Conservation (phyloP, 164 flowering plant genomes). For the Vitis labrusca region DNA sequence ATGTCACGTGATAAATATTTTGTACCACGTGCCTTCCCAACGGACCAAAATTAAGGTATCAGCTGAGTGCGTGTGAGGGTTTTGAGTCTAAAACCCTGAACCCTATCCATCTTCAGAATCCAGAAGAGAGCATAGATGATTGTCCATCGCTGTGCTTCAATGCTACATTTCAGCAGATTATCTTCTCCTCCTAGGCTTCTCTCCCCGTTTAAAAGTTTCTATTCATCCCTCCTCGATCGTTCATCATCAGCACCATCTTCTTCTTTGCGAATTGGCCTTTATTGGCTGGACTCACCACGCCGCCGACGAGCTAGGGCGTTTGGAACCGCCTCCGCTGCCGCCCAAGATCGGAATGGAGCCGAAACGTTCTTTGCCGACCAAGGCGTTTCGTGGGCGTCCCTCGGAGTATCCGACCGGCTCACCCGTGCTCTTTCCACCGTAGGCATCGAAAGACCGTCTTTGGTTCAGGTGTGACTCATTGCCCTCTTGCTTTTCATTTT, state of each 20-base stretch:
- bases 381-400: slow-evolving; percentile 68
- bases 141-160: slow-evolving; percentile 23
- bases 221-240: slow-evolving; percentile 2
- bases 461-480: slow-evolving; percentile 57
- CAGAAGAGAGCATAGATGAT: slow-evolving; percentile 9
- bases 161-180: slow-evolving; percentile 18
- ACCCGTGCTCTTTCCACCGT: slow-evolving; percentile 50
- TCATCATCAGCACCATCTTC: slow-evolving; percentile 5
- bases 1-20: no score
- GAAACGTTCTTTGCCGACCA: slow-evolving; percentile 69
- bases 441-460: slow-evolving; percentile 72
- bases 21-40: no score
- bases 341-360: slow-evolving; percentile 9
- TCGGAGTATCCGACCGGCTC: slow-evolving; percentile 65
- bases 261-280: slow-evolving; percentile 12
- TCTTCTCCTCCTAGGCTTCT: slow-evolving; percentile 18
- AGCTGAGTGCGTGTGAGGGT: not conserved
- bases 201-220: slow-evolving; percentile 12
- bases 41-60: no score
- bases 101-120: not conserved
- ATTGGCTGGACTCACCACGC: slow-evolving; percentile 14
- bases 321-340: slow-evolving; percentile 22
- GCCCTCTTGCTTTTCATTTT: not conserved
- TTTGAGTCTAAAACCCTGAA: slow-evolving; percentile 16
- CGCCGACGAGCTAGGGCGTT: slow-evolving; percentile 21